These are phyloP conservation scores for Artemisia argyi DNA, from an alignment of 129 eudicot genomes.

Conservation along the genomic window DNA sequence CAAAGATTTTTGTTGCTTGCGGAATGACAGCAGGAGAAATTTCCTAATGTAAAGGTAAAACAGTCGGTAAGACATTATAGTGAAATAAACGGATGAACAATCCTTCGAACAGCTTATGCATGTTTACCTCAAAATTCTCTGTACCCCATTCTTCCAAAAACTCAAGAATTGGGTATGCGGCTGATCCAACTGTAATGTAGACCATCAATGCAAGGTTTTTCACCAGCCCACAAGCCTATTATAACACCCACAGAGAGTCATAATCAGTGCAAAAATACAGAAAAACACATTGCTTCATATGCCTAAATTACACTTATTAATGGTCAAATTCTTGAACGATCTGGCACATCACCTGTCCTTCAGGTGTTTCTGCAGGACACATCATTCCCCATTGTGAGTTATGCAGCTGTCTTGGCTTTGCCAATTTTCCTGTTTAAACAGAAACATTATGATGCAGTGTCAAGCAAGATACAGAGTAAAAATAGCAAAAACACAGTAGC, in stretches of 20 bases:
- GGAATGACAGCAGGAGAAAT: conserved; percentile 92
- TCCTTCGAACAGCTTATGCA: neutral
- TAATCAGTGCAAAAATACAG: neutral
- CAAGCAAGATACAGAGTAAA: conserved; percentile 1
- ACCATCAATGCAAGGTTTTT: conserved; percentile 98
- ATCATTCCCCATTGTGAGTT: conserved; percentile 99
- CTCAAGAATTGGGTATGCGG: conserved; percentile 94
- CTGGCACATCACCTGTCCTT: conserved; percentile 63
- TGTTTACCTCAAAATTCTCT: conserved; percentile 87
- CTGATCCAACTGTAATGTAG: conserved; percentile 94
- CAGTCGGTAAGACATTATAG: neutral
- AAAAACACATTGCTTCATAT: neutral
- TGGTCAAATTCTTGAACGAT: too few relatives aligned
- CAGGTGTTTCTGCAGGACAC: conserved; percentile 99
- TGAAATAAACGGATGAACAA: neutral
- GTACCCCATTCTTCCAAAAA: conserved; percentile 99
- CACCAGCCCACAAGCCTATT: conserved; percentile 94
- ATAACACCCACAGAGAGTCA: conserved; percentile 1
- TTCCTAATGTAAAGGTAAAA: conserved; percentile 47
- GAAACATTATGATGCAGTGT: neutral
- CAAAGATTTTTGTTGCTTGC: conserved; percentile 89
- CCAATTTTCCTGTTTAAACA: conserved; percentile 63
- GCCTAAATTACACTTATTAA: neutral
- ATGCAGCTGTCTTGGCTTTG: conserved; percentile 95
- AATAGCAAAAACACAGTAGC: too few relatives aligned